Percentiles rank a stretch among this genome's conserved stretches.
These are phyloP conservation scores for Harrya chromipes DNA, from an alignment of 768 basidiomycete genomes.

Conservation along the genomic window DNA sequence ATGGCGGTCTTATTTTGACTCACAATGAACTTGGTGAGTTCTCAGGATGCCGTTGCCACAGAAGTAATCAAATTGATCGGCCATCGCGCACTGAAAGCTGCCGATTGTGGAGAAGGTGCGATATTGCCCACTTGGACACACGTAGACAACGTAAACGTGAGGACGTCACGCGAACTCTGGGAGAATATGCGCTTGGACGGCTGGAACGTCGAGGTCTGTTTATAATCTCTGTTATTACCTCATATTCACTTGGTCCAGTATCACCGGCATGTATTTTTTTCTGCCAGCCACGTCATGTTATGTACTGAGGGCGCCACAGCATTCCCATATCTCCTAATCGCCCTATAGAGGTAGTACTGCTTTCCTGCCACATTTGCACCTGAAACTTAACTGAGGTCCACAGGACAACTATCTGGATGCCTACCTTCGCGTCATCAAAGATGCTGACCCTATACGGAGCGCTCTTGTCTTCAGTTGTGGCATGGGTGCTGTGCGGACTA, in stretches of 20 bases:
- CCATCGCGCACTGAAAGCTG: conserved; percentile 29
- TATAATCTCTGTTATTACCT: background rate
- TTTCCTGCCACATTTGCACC: background rate
- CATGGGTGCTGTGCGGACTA: conserved; percentile 94
- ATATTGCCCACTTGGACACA: conserved; percentile 93
- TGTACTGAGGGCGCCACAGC: conserved; percentile 36
- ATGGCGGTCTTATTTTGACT: conserved; percentile 86
- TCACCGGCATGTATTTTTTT: conserved; percentile 52
- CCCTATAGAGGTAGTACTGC: conserved; percentile 69
- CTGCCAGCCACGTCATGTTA: background rate
- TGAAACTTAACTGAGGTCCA: background rate
- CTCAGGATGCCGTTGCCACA: background rate
- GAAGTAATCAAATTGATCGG: conserved; percentile 2
- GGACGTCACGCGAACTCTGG: conserved; percentile 86
- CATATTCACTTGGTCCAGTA: conserved; percentile 46
- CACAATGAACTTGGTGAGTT: conserved; percentile 85
- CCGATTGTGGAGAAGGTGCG: conserved; percentile 68
- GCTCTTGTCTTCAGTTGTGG: conserved; percentile 94
- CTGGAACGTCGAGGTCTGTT: conserved; percentile 82
- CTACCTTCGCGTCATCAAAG: conserved; percentile 78
- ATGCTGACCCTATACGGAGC: conserved; percentile 75
- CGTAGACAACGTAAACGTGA: conserved; percentile 79
- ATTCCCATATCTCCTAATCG: conserved; percentile 95
- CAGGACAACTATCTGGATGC: conserved; percentile 95
- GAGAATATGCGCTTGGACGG: conserved; percentile 72